Evolutionary conservation across 306 rosid species (phyloP), one percentile per base, ranked within the genome.

Genomic region (Rosa chinensis): DNA sequence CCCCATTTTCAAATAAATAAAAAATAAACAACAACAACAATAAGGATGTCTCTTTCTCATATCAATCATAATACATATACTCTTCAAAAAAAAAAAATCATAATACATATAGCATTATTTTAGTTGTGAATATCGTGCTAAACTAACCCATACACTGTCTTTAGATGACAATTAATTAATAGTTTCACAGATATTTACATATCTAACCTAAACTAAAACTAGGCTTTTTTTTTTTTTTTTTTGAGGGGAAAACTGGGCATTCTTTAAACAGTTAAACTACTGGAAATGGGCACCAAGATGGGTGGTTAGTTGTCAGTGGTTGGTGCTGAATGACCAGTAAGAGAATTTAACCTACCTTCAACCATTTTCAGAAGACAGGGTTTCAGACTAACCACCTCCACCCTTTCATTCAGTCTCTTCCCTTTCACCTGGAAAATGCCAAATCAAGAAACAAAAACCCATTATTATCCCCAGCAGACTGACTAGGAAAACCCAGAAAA

Each of bases 351-450:
- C 98, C 92, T 83, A 95, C 99, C 99, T 89, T 95, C 96, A 91
- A 92, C 97, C 87, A 95, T 84, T 87, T 81, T 90, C 77, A 95
- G 81, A 78, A 87, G 13, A 86, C 94, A 92, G 21, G 99, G 99
- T 87, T 95, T 95, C 32, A 95, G 92, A 66, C 76, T 69, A 84
- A 81, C 90, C 82, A 89, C 87, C 73, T 95, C 98, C 5, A 85
- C 85, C 79, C 75, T 89, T 49, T 92, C 97, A 89, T 81, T 83
- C 84, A 95, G 81, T 61, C 85, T 89, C 59, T 84, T 88, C 35
- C 99, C 98, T 76, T 91, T 95, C 18, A 87, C 97, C 99, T 95
- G 81, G 43, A 28, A 6, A 20, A 50, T 80, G 28, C 82, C n/a
- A 16, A 23, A 52, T 40, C 53, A 14, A 37, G 37, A 40, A 69